Conservation (phyloP, 2,329 filamentous ascomycete genomes). For the Aspergillus awamori region DNA sequence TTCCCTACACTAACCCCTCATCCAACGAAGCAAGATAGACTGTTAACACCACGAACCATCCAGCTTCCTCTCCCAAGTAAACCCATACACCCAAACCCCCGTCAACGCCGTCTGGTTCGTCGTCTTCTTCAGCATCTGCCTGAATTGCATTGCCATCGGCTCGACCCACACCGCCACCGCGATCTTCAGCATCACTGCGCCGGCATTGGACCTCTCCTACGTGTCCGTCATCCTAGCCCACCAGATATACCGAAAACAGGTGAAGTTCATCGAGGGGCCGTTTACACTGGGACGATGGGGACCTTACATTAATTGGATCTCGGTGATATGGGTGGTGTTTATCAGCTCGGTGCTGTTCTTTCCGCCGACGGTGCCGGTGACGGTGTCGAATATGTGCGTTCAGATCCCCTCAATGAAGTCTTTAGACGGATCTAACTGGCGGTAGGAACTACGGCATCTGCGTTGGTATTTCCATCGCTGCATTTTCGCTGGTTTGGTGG, state of each 20-base stretch:
- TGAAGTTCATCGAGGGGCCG: constrained; percentile 60
- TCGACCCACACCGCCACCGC: constrained; percentile 50
- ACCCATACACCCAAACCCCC: constrained; percentile 59
- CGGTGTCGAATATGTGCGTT: constrained; percentile 51
- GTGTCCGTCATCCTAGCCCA: constrained; percentile 64
- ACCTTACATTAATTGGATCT: constrained; percentile 57
- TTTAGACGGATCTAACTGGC: not conserved
- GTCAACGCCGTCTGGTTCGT: constrained; percentile 67
- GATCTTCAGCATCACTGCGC: constrained; percentile 58
- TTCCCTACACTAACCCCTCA: not conserved
- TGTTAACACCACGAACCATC: not conserved
- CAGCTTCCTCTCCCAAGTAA: constrained; percentile 58
- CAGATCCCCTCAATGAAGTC: not conserved
- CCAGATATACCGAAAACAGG: constrained; percentile 55
- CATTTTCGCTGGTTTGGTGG: constrained; percentile 57
- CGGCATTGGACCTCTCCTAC: constrained; percentile 57
- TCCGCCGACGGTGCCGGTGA: constrained; percentile 52
- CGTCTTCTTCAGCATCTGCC: constrained; percentile 57
- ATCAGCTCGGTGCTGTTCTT: constrained; percentile 65
- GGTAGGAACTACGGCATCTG: constrained; percentile 53
- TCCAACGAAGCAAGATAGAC: not conserved
- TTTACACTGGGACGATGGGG: constrained; percentile 61
- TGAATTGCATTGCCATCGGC: constrained; percentile 54
- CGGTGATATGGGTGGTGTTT: constrained; percentile 64
- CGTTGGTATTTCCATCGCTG: constrained; percentile 50